Evolutionary conservation across 139 green algal species (phyloP), one percentile per base, ranked within the genome.

Genomic region (Chlorella sp.): DNA sequence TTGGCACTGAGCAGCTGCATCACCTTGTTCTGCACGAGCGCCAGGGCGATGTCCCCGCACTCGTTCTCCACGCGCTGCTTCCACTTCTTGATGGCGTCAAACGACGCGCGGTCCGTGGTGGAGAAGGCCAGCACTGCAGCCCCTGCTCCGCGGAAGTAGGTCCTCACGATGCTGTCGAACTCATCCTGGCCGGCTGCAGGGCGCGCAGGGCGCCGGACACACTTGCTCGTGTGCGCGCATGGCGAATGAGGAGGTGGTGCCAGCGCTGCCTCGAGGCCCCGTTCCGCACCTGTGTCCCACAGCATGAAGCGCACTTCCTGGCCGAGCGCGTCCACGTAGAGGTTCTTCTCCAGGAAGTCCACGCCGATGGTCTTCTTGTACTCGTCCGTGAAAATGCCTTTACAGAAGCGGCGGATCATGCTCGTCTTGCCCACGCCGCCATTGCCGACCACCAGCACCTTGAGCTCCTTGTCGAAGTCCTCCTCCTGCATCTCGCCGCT

Each of bases 321-420:
- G 5, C 82, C 80, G 14, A 94, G 69, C 14, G 66, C 62, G 2
- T 88, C 80, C 14, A 93, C 79, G 49, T 83, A 91, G 71, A 85
- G 77, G 24, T 74, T 62, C 70, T 91, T 91, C 66, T 94, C 89
- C 36, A 94, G 67, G 62, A 94, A 94, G 72, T 94, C 89, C 5
- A 94, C 89, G 0, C 89, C 89, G n/a, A 93, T 91, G 1, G 89
- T 93, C 76, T 92, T 93, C 63, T 92, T 92, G 76, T 91, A 90
- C 32, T 88, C 84, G 49, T 92, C 82, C 2, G 87, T 89, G 77
- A 88, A 94, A 0, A 84, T 72, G 2, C 87, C 87, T 50, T 83
- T 92, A 76, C 81, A 87, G 62, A 92, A 91, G 1, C 87, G 75
- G 5, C 81, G 55, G n/a, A 92, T 93, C 83, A 94, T 89, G 35